Conservation (phyloP, 176 grass and related monocot species). For the sorghum (Sorghum bicolor) region Sorghum_bicolor_NCBIv3 NC_012872.2:67250501-67251000, state of each 20-base stretch:
- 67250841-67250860: neutral
- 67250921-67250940: too few species aligned
- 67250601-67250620: slow-evolving; percentile 51
- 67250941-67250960: too few species aligned
- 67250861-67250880: neutral
- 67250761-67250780: slow-evolving; percentile 4
- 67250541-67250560: slow-evolving; percentile 74
- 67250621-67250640: slow-evolving; percentile 50
- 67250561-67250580: slow-evolving; percentile 74
- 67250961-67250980: too few species aligned
- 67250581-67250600: slow-evolving; percentile 83
- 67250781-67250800: slow-evolving; percentile 32
- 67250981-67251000: too few species aligned
- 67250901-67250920: too few species aligned
- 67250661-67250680: slow-evolving; percentile 70
- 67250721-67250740: slow-evolving; percentile 63
- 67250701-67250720: slow-evolving; percentile 70
- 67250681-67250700: slow-evolving; percentile 65
- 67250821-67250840: slow-evolving; percentile 15
- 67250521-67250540: slow-evolving; percentile 64
- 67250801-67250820: slow-evolving; percentile 15
- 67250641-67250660: slow-evolving; percentile 62
- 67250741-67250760: slow-evolving; percentile 31
- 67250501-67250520: slow-evolving; percentile 44
- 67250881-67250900: too few species aligned